Conservation (phyloP, 257 asterid genomes). For the Pogostemon cablin region DNA sequence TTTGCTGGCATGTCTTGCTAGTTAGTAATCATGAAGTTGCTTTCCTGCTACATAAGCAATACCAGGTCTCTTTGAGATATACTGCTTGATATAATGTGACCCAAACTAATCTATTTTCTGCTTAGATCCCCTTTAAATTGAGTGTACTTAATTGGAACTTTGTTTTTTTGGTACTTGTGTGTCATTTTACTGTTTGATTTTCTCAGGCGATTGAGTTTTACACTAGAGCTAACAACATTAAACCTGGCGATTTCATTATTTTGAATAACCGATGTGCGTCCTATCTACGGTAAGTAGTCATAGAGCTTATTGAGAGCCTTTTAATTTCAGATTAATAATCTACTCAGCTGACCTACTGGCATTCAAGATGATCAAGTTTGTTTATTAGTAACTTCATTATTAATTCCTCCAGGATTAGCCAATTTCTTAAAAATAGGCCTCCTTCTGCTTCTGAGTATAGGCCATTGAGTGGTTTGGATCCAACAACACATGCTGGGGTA, state of each 20-base stretch:
- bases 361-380: constrained; percentile 14
- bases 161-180: constrained; percentile 8
- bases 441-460: constrained; percentile 78
- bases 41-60: constrained; percentile 4
- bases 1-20: constrained; percentile 16
- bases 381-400: constrained; percentile 17
- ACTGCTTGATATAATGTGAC: not conserved
- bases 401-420: constrained; percentile 58
- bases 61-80: not conserved
- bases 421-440: constrained; percentile 73
- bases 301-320: constrained; percentile 5
- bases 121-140: not conserved
- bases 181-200: constrained; percentile 25
- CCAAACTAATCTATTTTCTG: not conserved
- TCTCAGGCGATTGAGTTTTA: constrained; percentile 77
- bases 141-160: not conserved
- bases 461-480: constrained; percentile 90
- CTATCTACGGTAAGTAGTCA: constrained; percentile 64
- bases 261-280: constrained; percentile 87
- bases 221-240: constrained; percentile 76
- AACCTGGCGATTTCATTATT: constrained; percentile 68
- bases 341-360: constrained; percentile 21
- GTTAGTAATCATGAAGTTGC: constrained; percentile 6
- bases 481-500: constrained; percentile 93
- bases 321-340: not conserved